Percentiles rank a stretch among this genome's conserved stretches.
Conservation (phyloP, 805 yeast genomes). For the Suhomyces prunicola region DNA sequence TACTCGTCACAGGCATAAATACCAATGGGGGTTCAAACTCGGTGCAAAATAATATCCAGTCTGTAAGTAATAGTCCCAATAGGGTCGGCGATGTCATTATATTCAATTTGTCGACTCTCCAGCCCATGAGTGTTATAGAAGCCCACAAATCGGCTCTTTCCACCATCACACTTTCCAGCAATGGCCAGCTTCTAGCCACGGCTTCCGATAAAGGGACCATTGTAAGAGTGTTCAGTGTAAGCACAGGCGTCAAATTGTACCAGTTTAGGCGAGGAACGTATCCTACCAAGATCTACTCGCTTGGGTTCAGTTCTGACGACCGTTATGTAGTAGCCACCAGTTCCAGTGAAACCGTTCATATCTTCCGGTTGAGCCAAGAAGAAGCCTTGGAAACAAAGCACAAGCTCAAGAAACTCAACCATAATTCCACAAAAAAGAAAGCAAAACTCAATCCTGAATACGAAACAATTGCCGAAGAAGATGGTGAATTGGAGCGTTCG, state of each 20-base stretch:
- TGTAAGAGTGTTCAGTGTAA: conserved; percentile 72
- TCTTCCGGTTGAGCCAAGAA: conserved; percentile 68
- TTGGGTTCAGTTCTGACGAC: conserved; percentile 71
- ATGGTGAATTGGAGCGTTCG: conserved; percentile 13
- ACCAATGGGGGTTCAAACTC: conserved; percentile 41
- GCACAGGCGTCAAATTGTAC: conserved; percentile 57
- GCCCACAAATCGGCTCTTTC: conserved; percentile 84
- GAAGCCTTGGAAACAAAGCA: conserved; percentile 41
- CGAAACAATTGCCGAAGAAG: conserved; percentile 29
- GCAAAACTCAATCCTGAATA: conserved; percentile 12
- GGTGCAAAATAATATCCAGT: conserved; percentile 36
- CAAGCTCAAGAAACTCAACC: conserved; percentile 21
- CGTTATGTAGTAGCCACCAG: conserved; percentile 77
- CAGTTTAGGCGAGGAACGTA: conserved; percentile 87
- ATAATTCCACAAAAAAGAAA: conserved; percentile 7
- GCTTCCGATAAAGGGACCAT: conserved; percentile 90
- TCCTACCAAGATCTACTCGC: conserved; percentile 73
- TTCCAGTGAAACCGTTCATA: conserved; percentile 88
- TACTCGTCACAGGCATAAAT: conserved; percentile 39
- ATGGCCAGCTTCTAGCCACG: conserved; percentile 81
- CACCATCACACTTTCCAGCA: conserved; percentile 61
- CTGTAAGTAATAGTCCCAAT: conserved; percentile 40
- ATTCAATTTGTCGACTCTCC: conserved; percentile 70
- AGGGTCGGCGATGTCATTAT: conserved; percentile 70
- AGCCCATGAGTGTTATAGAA: conserved; percentile 76